Conservation (phyloP, 768 basidiomycete species). For the Tylopilus intermedius region DNA sequence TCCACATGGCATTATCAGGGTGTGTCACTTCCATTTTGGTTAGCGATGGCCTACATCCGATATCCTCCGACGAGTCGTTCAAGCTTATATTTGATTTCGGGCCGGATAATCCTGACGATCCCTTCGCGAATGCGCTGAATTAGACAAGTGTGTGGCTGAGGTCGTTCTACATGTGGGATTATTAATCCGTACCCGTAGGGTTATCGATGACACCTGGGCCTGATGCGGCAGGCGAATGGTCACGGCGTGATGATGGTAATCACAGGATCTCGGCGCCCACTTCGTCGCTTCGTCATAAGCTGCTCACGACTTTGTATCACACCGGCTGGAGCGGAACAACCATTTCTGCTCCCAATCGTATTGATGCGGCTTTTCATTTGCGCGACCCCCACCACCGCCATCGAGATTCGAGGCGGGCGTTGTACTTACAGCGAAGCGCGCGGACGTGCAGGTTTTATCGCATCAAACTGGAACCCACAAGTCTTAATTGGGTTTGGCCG, state of each 20-base stretch:
- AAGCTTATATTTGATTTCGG: slow-evolving; percentile 15
- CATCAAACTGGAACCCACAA: slow-evolving; percentile 8
- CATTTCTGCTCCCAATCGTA: slow-evolving; percentile 16
- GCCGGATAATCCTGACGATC: slow-evolving; percentile 30
- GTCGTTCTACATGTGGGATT: slow-evolving; percentile 19
- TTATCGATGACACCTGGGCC: slow-evolving; percentile 17
- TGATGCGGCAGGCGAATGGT: slow-evolving; percentile 6
- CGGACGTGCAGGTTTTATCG: not conserved
- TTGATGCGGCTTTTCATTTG: slow-evolving; percentile 19
- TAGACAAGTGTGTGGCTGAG: slow-evolving; percentile 17
- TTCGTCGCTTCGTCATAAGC: slow-evolving; percentile 3
- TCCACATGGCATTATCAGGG: slow-evolving; percentile 25
- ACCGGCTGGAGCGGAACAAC: slow-evolving; percentile 24
- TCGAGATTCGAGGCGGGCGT: slow-evolving; percentile 19
- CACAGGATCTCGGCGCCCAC: slow-evolving; percentile 14
- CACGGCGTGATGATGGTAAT: slow-evolving; percentile 7
- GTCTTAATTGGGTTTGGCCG: slow-evolving; percentile 9
- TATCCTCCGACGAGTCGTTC: slow-evolving; percentile 18
- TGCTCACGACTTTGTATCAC: slow-evolving; percentile 6
- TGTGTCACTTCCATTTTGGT: slow-evolving; percentile 16
- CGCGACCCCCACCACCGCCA: slow-evolving; percentile 1
- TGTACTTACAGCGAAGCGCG: slow-evolving; percentile 22
- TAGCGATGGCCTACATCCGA: slow-evolving; percentile 19
- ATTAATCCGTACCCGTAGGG: slow-evolving; percentile 22
- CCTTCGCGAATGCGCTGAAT: slow-evolving; percentile 25